Conservation (phyloP, 164 flowering plant genomes). For the Cinnamomum chago region DNA sequence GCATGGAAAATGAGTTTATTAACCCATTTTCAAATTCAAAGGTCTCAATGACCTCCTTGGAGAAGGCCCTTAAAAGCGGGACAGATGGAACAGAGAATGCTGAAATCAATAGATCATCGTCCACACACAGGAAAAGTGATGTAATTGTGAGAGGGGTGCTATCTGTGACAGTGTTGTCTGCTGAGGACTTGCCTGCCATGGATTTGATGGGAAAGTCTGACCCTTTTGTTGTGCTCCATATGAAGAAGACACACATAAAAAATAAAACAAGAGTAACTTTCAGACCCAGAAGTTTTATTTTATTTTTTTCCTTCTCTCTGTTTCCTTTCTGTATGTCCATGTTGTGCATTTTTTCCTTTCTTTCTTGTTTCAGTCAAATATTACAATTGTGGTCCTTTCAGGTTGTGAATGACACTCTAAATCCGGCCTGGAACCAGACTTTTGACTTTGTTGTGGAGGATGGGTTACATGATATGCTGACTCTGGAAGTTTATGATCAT, state of each 20-base stretch:
- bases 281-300: neutral
- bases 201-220: conserved; percentile 95
- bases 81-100: conserved; percentile 40
- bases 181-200: conserved; percentile 78
- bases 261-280: conserved; percentile 77
- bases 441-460: conserved; percentile 99
- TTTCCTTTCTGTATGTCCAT: neutral
- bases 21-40: conserved; percentile 62
- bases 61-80: conserved; percentile 73
- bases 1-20: conserved; percentile 56
- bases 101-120: conserved; percentile 31
- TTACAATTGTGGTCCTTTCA: conserved; percentile 21
- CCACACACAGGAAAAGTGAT: conserved; percentile 47
- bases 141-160: conserved; percentile 92
- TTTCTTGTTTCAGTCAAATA: neutral
- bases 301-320: too few relatives aligned
- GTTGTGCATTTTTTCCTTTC: neutral
- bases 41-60: conserved; percentile 76
- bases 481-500: conserved; percentile 84
- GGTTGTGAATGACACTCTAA: conserved; percentile 85
- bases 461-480: conserved; percentile 92
- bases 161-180: conserved; percentile 84
- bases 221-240: conserved; percentile 68
- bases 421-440: conserved; percentile 98
- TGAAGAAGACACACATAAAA: conserved; percentile 73